Conservation (phyloP, 805 yeast species). For the Debaryomyces castellii region DNA sequence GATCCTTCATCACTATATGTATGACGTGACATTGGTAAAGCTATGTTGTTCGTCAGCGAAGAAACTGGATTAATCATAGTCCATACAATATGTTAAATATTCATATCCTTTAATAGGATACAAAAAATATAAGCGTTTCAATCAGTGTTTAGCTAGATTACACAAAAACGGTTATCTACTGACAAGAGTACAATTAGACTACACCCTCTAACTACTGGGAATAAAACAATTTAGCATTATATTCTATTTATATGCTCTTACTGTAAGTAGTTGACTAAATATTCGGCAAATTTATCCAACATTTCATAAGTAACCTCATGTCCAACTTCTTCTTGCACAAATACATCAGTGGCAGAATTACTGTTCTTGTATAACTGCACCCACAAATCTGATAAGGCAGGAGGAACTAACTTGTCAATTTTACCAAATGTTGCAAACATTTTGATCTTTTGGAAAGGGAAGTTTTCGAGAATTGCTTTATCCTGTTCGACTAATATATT, state of each 20-base stretch:
- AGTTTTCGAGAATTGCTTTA: conserved; percentile 28
- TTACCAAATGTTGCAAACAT: conserved; percentile 38
- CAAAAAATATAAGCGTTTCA: not conserved
- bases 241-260: too few species aligned
- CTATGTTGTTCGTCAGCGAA: not conserved
- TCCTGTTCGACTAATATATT: conserved; percentile 27
- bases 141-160: not conserved
- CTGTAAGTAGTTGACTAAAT: conserved; percentile 22
- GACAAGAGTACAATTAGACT: not conserved
- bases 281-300: conserved; percentile 29
- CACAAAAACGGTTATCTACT: not conserved
- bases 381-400: conserved; percentile 31
- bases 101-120: not conserved
- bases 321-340: conserved; percentile 27
- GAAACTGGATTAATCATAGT: not conserved
- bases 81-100: not conserved
- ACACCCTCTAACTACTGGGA: too few species aligned
- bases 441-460: conserved; percentile 28
- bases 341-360: conserved; percentile 23
- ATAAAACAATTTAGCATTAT: too few species aligned
- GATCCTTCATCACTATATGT: conserved; percentile 9
- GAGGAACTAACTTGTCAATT: conserved; percentile 37
- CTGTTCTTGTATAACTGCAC: conserved; percentile 25
- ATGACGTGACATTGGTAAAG: conserved; percentile 1
- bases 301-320: conserved; percentile 36